These are phyloP conservation scores for Cladosporium colombiae DNA, from an alignment of 2,329 filamentous ascomycete genomes.

Conservation along the genomic window DNA sequence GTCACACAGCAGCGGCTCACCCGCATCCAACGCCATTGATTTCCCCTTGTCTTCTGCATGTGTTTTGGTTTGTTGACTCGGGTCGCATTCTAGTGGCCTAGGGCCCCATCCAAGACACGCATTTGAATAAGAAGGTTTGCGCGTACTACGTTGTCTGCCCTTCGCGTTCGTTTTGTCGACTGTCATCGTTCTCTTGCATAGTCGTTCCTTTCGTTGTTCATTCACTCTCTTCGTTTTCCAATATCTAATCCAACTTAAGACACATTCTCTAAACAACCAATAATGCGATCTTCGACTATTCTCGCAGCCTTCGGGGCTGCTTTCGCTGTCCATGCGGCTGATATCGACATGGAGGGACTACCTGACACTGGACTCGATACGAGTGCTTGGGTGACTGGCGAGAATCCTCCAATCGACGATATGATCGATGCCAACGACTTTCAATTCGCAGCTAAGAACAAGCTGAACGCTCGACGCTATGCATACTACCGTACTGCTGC, in stretches of 20 bases:
- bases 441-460: slow-evolving; percentile 44
- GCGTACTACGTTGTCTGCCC: neutral
- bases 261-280: slow-evolving; percentile 9
- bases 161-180: slow-evolving; percentile 3
- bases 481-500: slow-evolving; percentile 35
- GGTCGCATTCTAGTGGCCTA: neutral
- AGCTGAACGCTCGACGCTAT: slow-evolving; percentile 27
- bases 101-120: neutral
- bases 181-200: slow-evolving; percentile 1
- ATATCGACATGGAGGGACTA: slow-evolving; percentile 33
- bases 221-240: neutral
- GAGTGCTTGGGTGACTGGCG: slow-evolving; percentile 29
- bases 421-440: slow-evolving; percentile 33
- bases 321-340: slow-evolving; percentile 18
- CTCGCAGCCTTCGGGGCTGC: slow-evolving; percentile 18
- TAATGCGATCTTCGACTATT: slow-evolving; percentile 14
- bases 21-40: slow-evolving; percentile 9
- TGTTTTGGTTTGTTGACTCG: slow-evolving; percentile 4
- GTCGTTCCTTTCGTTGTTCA: slow-evolving; percentile 10
- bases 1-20: neutral
- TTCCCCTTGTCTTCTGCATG: slow-evolving; percentile 6
- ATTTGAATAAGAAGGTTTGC: slow-evolving; percentile 1
- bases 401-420: slow-evolving; percentile 29
- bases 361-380: slow-evolving; percentile 34
- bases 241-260: slow-evolving; percentile 4